These are phyloP conservation scores for Arabidopsis hybrid DNA, from an alignment of 441 rosid genomes.

Conservation along the genomic window DNA sequence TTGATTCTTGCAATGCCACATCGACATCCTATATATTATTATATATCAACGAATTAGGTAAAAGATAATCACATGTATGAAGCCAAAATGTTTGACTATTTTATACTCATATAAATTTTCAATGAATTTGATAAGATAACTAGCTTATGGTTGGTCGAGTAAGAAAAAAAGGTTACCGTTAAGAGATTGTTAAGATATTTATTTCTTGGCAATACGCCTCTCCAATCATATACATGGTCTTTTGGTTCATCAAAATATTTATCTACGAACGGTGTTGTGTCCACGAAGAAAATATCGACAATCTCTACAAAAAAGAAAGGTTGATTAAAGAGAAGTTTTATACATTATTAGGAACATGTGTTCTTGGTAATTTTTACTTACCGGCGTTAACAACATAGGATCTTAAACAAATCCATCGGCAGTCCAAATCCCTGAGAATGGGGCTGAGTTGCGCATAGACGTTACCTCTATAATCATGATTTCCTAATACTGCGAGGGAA, in stretches of 20 bases:
- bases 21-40: slow-evolving; percentile 34
- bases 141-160: not conserved
- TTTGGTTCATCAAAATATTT: slow-evolving; percentile 63
- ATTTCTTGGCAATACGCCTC: slow-evolving; percentile 62
- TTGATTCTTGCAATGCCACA: slow-evolving; percentile 53
- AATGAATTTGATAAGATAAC: not conserved
- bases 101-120: no score
- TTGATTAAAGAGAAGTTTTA: not conserved
- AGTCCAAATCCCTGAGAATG: slow-evolving; percentile 54
- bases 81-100: no score
- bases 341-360: not conserved
- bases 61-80: not conserved
- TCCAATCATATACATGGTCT: slow-evolving; percentile 77
- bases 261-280: slow-evolving; percentile 79
- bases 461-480: slow-evolving; percentile 88
- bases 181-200: slow-evolving; percentile 57
- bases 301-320: slow-evolving; percentile 46
- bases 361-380: slow-evolving; percentile 35
- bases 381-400: slow-evolving; percentile 73
- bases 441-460: slow-evolving; percentile 78
- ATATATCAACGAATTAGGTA: not conserved
- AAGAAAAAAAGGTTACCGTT: slow-evolving; percentile 43
- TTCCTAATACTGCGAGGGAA: slow-evolving; percentile 67
- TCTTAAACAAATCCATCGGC: slow-evolving; percentile 76
- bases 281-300: slow-evolving; percentile 75